Evolutionary conservation across 257 asterid genomes (phyloP), one percentile per base, ranked within the genome.

Genomic region (Datura wrightii): DNA sequence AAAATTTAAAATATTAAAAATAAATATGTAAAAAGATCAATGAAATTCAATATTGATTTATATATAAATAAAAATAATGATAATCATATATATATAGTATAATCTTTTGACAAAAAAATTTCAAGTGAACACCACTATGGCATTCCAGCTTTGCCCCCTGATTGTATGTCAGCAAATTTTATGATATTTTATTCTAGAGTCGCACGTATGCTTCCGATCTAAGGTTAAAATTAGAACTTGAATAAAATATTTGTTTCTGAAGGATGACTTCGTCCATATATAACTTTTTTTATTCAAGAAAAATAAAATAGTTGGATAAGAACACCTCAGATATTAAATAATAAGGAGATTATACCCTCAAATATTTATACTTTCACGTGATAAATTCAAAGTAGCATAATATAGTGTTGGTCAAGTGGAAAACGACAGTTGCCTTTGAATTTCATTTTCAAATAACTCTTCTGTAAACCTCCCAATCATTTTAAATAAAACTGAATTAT

Each of bases 341-440:
- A 10, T 18, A 42, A 44, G 79, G 56, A 46, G 19, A 48, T 10
- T 46, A 46, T 11, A 72, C 15, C 2, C 18, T n/a, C 18, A n/a
- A 42, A 42, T 10, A 71, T 44, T 42, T 71, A 5, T 71, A 71
- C 56, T 71, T 6, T 19, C 6, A 11, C 80, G 10, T 19, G 59
- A 74, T 19, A 74, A 74, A 74, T 71, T 70, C 80, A 74, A 74
- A 46, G 59, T 19, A n/a, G 6, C n/a, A 72, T 31, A 63, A 63
- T 11, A 2, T 34, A 19, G 6, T 74, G 80, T 46, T 19, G 80
- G 80, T 74, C 80, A 74, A 74, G 48, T 48, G 80, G 11, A 74
- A 46, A 46, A 74, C 16, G 39, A 74, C 16, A 24, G 1, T 48
- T 13, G 42, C 16, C 16, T 59, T 48, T 46, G 42, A 48, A 74